Base-by-base conservation (phyloP, 495 filamentous ascomycete genomes). In the Penicillium ucsense region DNA sequence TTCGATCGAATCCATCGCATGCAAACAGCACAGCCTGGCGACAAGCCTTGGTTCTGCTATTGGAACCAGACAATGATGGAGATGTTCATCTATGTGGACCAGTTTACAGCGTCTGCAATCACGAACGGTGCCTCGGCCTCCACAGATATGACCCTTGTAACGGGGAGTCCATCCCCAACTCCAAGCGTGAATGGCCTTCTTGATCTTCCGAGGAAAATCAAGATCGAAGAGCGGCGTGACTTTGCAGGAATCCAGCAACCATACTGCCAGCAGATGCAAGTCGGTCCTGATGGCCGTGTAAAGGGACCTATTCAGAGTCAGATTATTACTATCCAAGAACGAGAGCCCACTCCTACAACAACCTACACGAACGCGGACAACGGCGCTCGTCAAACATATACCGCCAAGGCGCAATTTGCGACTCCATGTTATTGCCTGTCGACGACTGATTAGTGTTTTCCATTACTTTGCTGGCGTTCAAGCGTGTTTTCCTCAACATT, bases 1-100 rank as follows among this genome's bases (percentile, higher is more conserved):
- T 37, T 50, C 20, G 36, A 35, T 35, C 10, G 38, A 31, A 36
- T 51, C 31, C 37, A 54, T 31, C 66, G 74, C 35, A 81, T 76
- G 48, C 56, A 74, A 11, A 54, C 72, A 35, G 78, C 79, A 3
- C 54, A 75, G 43, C 64, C 70, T 3, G 81, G 81, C 0, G 83
- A 90, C 34, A 79, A 75, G 43, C 83, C 87, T 2, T 96, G 89
- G 89, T 81, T 87, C 53, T 96, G 90, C 62, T 84, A 76, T 57
- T 96, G 88, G 88, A 89, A 91, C 49, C 72, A 79, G 4, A 94
- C 89, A 0, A 73, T 80, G 39, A 68, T 96, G 40, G 88, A 94
- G 52, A 72, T 83, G 11, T 92, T 89, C 61, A 80, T 96, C 48
- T 96, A 90, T 60, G 70, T 83, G 46, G 75, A 77, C 40, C 74